Percentiles rank a stretch among this genome's conserved stretches.
Conservation (phyloP, 2,329 filamentous ascomycete genomes). For the Fusarium hainanense region DNA sequence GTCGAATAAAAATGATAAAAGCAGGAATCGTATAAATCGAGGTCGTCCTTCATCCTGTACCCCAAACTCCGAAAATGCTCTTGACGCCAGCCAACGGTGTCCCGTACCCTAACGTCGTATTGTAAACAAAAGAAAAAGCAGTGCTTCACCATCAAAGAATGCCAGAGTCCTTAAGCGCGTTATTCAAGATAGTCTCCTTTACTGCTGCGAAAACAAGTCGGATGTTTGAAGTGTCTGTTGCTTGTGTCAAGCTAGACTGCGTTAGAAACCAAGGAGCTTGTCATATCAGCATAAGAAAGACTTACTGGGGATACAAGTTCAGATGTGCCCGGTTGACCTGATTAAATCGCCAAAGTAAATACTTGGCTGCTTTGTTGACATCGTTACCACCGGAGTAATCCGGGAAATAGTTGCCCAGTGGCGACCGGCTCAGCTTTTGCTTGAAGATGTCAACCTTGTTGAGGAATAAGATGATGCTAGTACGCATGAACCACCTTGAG, state of each 20-base stretch:
- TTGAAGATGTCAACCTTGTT: constrained; percentile 99
- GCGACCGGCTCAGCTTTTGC: constrained; percentile 89
- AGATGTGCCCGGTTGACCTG: constrained; percentile 97
- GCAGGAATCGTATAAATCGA: constrained; percentile 38
- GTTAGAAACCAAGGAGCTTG: constrained; percentile 28
- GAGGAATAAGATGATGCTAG: constrained; percentile 97
- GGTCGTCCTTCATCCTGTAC: constrained; percentile 38
- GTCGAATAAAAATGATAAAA: constrained; percentile 29
- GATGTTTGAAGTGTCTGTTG: constrained; percentile 98
- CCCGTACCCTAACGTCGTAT: constrained; percentile 41
- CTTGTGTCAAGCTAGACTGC: constrained; percentile 84
- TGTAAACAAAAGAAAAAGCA: constrained; percentile 34
- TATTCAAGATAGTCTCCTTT: constrained; percentile 98
- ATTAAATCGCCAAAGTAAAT: constrained; percentile 97
- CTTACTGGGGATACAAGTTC: constrained; percentile 97
- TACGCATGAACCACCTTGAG: constrained; percentile 98
- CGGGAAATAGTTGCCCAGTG: constrained; percentile 93
- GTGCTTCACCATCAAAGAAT: constrained; percentile 73
- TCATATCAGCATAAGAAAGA: neutral
- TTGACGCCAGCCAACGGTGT: constrained; percentile 42
- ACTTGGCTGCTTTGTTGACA: constrained; percentile 97
- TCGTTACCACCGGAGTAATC: constrained; percentile 98
- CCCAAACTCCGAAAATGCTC: constrained; percentile 46
- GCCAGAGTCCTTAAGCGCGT: constrained; percentile 96
- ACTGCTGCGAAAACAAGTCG: constrained; percentile 97